These are phyloP conservation scores for Dittrichia graveolens DNA, from an alignment of 129 eudicot genomes.

Conservation along the genomic window DNA sequence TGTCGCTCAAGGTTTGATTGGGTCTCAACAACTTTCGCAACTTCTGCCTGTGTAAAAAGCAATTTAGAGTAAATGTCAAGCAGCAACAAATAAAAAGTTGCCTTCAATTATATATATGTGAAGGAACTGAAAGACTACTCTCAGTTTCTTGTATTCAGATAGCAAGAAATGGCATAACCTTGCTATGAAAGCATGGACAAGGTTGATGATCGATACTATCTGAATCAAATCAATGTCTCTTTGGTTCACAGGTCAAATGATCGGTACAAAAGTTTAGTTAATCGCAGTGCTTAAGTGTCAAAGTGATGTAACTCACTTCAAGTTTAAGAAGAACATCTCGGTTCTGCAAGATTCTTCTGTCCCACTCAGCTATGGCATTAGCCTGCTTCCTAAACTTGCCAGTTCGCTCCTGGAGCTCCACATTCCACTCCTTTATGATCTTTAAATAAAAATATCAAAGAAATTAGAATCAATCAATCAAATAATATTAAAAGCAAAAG, in stretches of 20 bases:
- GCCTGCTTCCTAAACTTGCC: constrained; percentile 91
- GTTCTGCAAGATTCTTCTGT: constrained; percentile 85
- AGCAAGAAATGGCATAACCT: no score
- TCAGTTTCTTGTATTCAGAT: no score
- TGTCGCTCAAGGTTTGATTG: constrained; percentile 88
- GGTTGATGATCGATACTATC: neutral
- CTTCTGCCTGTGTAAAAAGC: constrained; percentile 67
- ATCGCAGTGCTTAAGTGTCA: constrained; percentile 2
- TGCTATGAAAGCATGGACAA: neutral
- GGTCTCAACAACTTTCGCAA: constrained; percentile 89
- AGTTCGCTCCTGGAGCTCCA: constrained; percentile 91
- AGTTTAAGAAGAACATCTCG: constrained; percentile 92
- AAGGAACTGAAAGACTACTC: neutral
- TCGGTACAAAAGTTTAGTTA: neutral
- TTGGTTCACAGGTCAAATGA: constrained; percentile 22
- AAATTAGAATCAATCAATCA: neutral
- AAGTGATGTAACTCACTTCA: constrained; percentile 54
- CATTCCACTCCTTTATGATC: constrained; percentile 98
- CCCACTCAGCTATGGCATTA: constrained; percentile 97
- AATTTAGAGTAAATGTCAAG: constrained; percentile 25
- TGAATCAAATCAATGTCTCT: neutral
- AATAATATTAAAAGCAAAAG: constrained; percentile 15
- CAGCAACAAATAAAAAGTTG: constrained; percentile 2
- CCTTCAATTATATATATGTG: constrained; percentile 7
- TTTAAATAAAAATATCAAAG: constrained; percentile 24